phyloP scores from a whole-genome alignment of 768 basidiomycete genomes.

The Auricularia heimuer region DNA sequence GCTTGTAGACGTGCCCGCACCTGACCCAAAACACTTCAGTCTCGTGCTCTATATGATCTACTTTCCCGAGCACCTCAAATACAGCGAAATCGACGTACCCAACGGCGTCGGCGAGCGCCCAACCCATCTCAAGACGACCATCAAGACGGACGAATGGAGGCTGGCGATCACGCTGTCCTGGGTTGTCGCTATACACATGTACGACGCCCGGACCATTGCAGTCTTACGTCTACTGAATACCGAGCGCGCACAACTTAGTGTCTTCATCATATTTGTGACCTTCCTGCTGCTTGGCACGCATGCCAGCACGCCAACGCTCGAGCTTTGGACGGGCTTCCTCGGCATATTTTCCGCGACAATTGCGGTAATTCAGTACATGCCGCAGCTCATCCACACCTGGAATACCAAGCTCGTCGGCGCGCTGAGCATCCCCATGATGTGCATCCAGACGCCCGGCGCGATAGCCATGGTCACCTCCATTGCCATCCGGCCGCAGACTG shows the following conservation, averaged over 20 bases:
- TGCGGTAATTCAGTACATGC: conserved; percentile 78
- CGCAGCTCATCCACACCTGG: conserved; percentile 79
- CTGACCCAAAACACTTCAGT: conserved; percentile 29
- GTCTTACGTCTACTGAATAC: background rate
- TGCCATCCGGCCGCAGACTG: conserved; percentile 35
- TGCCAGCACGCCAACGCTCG: conserved; percentile 27
- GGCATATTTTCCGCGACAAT: conserved; percentile 73
- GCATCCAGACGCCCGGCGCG: conserved; percentile 85
- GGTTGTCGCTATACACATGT: conserved; percentile 68
- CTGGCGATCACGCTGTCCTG: conserved; percentile 68
- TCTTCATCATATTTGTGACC: conserved; percentile 50
- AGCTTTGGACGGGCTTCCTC: conserved; percentile 75
- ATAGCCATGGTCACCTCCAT: conserved; percentile 80
- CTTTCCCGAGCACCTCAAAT: conserved; percentile 81
- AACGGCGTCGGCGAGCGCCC: background rate
- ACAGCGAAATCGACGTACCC: conserved; percentile 34
- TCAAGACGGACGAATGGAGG: conserved; percentile 62
- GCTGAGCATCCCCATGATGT: conserved; percentile 91
- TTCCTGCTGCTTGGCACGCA: conserved; percentile 46
- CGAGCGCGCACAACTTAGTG: conserved; percentile 22
- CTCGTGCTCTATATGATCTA: conserved; percentile 86
- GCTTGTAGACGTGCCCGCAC: background rate
- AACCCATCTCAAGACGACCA: conserved; percentile 29
- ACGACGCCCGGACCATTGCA: conserved; percentile 19
- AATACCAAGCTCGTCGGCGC: conserved; percentile 76